Base-by-base conservation (phyloP, 2,329 filamentous ascomycete genomes). In the Fusarium hostae region DNA sequence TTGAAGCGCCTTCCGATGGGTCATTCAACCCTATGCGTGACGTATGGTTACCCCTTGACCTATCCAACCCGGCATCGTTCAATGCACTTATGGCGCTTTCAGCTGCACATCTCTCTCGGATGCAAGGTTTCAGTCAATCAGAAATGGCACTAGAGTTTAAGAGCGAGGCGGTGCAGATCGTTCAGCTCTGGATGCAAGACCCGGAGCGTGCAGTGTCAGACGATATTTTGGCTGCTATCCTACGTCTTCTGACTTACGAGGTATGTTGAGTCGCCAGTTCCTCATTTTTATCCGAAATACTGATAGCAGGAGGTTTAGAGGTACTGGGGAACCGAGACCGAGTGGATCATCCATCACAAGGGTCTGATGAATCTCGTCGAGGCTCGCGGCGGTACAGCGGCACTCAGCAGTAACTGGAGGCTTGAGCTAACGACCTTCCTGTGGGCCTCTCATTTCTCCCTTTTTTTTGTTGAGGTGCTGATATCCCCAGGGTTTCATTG, bases 41-140 rank as follows among this genome's bases (percentile, higher is more conserved):
- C 48, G 79, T 83, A 34, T 83, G 80, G 79, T 73, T 81, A 30
- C 81, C 82, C 0, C 66, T 83, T 4, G 81, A 83, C 48, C 70
- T 83, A 20, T 83, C 82, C 8, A 83, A 83, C 58, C 76, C 80
- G 4, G 80, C 81, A 9, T 81, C 81, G 2, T 82, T 83, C 68
- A 82, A 83, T 43, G 78, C 77, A 22, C 78, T 82, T 43, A 82
- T 83, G 80, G 81, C 82, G 2, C 82, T 83, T 59, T 79, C 82
- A 4, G 81, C 82, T 2, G 80, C 81, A 1, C 82, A 83, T 50
- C 63, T 83, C 2, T 75, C 79, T 37, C 75, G 80, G 6, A 75
- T 81, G 58, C 78, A 81, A 28, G 77, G 77, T 1, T 75, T 76
- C 0, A 71, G 58, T 11, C 59, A 68, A 9, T 79, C 78, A 2